Evolutionary conservation across 345 rosid species (phyloP).

Genomic region (Leavenworthia alabamica): DNA sequence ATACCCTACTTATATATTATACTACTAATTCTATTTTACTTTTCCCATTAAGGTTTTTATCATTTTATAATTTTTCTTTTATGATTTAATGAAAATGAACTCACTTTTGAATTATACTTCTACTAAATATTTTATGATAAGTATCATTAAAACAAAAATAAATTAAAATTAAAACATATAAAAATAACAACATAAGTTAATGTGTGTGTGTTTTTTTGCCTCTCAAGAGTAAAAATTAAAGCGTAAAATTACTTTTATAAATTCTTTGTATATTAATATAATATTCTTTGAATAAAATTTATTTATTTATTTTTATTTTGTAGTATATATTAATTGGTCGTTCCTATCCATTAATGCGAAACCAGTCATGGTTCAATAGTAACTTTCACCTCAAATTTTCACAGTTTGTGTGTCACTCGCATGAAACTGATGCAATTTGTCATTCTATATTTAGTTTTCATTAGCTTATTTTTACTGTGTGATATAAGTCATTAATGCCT

Average conservation of each 20-base stretch:
- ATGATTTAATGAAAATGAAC: not conserved
- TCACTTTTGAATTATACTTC: not conserved
- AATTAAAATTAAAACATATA: too few relatives aligned
- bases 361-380: not conserved
- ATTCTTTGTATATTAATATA: not conserved
- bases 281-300: not conserved
- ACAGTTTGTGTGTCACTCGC: slow-evolving; percentile 24
- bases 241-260: not conserved
- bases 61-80: not conserved
- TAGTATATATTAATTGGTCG: not conserved
- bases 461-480: slow-evolving; percentile 10
- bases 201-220: not conserved
- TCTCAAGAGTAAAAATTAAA: not conserved
- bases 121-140: not conserved
- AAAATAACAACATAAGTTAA: not conserved
- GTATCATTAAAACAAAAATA: too few relatives aligned
- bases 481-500: not conserved
- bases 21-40: not conserved
- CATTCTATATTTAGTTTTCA: slow-evolving; percentile 5
- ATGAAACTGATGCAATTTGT: slow-evolving; percentile 28
- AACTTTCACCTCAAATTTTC: slow-evolving; percentile 22
- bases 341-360: not conserved
- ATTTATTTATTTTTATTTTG: too few relatives aligned
- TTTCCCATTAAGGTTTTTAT: not conserved
- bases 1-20: slow-evolving; percentile 29